phyloP scores from a whole-genome alignment of 768 basidiomycete species.

The Leccinellum albellum region DNA sequence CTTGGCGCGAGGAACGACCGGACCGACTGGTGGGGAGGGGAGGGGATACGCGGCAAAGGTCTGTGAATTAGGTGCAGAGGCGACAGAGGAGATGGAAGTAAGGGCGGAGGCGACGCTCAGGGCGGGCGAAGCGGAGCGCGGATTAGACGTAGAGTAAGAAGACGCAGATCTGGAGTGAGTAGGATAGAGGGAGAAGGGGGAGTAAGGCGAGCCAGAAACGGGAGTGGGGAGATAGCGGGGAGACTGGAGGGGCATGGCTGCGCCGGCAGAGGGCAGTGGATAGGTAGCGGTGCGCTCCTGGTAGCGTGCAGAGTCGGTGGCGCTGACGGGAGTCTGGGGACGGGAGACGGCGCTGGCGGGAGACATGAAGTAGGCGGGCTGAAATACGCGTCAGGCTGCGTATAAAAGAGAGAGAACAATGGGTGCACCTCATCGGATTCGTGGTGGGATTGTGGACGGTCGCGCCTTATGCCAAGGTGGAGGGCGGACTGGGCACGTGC shows the following conservation, averaged over 20 bases:
- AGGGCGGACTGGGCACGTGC: conserved; percentile 34
- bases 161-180: conserved; percentile 47
- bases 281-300: conserved; percentile 35
- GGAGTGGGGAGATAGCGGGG: conserved; percentile 46
- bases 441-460: conserved; percentile 23
- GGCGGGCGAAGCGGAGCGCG: conserved; percentile 59
- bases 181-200: conserved; percentile 41
- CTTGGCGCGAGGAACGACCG: conserved; percentile 38
- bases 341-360: conserved; percentile 35
- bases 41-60: conserved; percentile 30
- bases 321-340: conserved; percentile 37
- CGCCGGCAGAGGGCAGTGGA: conserved; percentile 12
- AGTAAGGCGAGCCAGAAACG: conserved; percentile 42
- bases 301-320: conserved; percentile 32
- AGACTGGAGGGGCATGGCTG: conserved; percentile 33
- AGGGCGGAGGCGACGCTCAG: conserved; percentile 52
- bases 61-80: conserved; percentile 31
- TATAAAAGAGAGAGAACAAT: background rate
- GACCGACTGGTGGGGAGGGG: conserved; percentile 25
- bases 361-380: conserved; percentile 36
- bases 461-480: conserved; percentile 33
- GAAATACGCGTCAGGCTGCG: conserved; percentile 12
- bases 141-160: conserved; percentile 42
- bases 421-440: conserved; percentile 27
- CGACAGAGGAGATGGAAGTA: conserved; percentile 48